Evolutionary conservation across 805 yeast species (phyloP), one percentile per base, ranked within the genome.

Genomic region (Nematodospora valgi): DNA sequence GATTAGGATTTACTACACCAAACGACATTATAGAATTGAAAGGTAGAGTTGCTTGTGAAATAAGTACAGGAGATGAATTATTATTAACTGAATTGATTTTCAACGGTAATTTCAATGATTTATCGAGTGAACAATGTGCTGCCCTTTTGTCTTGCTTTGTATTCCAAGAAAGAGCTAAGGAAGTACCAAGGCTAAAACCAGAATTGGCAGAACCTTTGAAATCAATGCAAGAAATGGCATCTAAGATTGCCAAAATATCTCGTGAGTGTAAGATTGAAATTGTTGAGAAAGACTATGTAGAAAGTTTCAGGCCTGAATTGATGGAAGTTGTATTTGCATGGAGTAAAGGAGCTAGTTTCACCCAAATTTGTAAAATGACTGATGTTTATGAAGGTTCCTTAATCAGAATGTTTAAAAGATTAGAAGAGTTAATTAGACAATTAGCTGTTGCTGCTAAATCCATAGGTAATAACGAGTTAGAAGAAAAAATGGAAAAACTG

Each of bases 331-430:
- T 93, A 1, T 87, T 68, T 59, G 85, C 91, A 31, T 93, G 99
- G 99, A 87, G 96, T 59, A 82, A 83, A 55, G 98, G 98, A 13
- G 96, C 96, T 5, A 69, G 93, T 0, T 93, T 93, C 60, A 91
- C 97, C 0, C 96, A 91, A 57, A 91, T 93, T 44, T 91, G 98
- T 67, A 91, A 91, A 60, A 88, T 93, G 96, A 93, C 98, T 0
- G 98, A 93, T 55, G 98, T 93, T 28, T 93, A 91, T 49, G 99
- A 93, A 66, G 99, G 99, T 27, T 83, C 95, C 15, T 72, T 93
- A 54, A 91, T 93, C 46, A 80, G 99, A 57, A 85, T 86, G 79
- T 93, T 93, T 68, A 83, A 93, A 59, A 75, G 98, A 54, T 68
- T 93, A 37, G 98, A 93, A 59, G 99, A 93, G 58, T 73, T 93